Evolutionary conservation across 2,329 filamentous ascomycete genomes (phyloP).

Genomic region (Diaporthe vaccinii): DNA sequence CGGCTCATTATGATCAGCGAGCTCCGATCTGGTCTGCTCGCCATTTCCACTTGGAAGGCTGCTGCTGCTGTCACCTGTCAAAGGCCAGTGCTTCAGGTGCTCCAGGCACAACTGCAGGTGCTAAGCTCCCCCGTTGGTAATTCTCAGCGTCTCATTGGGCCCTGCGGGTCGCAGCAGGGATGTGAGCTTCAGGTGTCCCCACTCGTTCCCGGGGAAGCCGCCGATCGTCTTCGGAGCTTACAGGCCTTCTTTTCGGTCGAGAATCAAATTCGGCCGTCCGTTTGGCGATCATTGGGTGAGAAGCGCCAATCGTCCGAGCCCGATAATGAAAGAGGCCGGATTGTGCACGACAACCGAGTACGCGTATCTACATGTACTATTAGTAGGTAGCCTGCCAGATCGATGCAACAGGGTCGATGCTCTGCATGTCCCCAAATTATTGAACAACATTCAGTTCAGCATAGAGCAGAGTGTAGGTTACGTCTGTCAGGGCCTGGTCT

Average conservation of each 20-base stretch:
- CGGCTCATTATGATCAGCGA: not conserved
- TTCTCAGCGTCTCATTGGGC: conserved; percentile 36
- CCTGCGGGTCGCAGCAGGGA: not conserved
- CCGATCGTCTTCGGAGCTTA: conserved; percentile 7
- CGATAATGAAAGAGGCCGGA: not conserved
- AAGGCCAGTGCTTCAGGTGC: conserved; percentile 21
- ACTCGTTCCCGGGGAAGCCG: conserved; percentile 20
- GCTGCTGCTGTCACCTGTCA: not conserved
- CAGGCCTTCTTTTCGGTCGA: not conserved
- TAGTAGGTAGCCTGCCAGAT: not conserved
- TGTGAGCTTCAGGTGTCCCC: conserved; percentile 4
- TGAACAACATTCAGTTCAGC: too few relatives aligned
- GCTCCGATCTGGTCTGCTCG: not conserved
- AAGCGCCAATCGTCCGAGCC: not conserved
- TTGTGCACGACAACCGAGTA: too few relatives aligned
- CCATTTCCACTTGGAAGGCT: not conserved
- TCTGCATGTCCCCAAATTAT: not conserved
- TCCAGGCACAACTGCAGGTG: not conserved
- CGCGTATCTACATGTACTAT: not conserved
- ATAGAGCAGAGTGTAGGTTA: too few relatives aligned
- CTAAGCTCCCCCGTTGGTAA: conserved; percentile 30
- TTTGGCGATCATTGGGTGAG: not conserved
- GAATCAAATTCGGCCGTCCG: not conserved
- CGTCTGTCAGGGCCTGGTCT: too few relatives aligned
- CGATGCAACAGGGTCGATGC: not conserved